Evolutionary conservation across 192 early-diverging fungal genomes (phyloP), one percentile per base, ranked within the genome.

Genomic region (Jimgerdemannia lactiflua): DNA sequence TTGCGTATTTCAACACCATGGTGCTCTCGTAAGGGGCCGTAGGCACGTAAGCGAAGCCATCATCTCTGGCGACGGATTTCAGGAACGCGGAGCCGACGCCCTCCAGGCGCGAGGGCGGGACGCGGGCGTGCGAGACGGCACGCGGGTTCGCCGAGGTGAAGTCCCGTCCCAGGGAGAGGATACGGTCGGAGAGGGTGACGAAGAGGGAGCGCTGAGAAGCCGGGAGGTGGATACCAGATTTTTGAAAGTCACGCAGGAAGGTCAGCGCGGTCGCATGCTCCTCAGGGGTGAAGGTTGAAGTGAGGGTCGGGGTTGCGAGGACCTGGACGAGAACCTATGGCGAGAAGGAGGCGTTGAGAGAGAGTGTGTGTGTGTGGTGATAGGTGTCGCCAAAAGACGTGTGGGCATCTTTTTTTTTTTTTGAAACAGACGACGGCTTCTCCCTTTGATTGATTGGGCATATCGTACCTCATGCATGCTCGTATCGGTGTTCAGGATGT

Each of bases 191-290:
- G 3, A 99, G 81, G 6, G 86, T 79, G 0, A 98, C 95, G 88
- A 96, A 97, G 39, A 87, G 80, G 2, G 82, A 77, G 9, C 95
- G 92, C 18, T 89, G 84, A 14, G 74, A 73, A 4, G 84, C 83
- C 39, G 91, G 83, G 74, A 99, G 84, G 79, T 98, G 94, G 68
- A 99, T 95, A 4, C 98, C 97, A 0, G 95, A 96, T 71, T 95
- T 94, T 86, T 98, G 95, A 81, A 99, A 99, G 79, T 99, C 98
- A 8, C 88, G 71, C 42, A 97, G 76, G 65, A 99, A 94, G 10
- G 95, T 89, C 49, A 90, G 72, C 0, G 96, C 98, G 0, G 94
- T 95, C 19, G 87, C 85, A 43, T 76, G 85, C 79, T 96, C 96
- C 67, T 95, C 90, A 4, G 84, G 74, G 1, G 88, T 87, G 39